These are phyloP conservation scores for Porcisia hertigi DNA, from an alignment of 208 protist species.

Conservation along the genomic window DNA sequence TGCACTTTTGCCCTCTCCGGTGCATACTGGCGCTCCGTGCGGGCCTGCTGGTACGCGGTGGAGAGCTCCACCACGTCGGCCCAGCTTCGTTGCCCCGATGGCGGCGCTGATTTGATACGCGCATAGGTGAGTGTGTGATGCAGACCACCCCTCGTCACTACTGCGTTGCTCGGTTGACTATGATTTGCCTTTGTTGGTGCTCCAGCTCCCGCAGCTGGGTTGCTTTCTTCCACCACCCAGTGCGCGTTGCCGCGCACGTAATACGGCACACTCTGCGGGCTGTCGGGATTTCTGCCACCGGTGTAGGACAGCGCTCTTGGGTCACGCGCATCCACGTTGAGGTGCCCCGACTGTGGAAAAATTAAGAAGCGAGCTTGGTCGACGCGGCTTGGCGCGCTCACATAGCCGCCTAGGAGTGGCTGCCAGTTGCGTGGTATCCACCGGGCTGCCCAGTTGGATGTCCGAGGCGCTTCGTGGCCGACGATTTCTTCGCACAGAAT, in stretches of 20 bases:
- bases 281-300: constrained; percentile 3
- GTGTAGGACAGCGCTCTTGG: neutral
- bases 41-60: constrained; percentile 22
- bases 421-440: constrained; percentile 18
- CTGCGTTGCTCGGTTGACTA: neutral
- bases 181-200: neutral
- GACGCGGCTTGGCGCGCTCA: constrained; percentile 11
- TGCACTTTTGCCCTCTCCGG: constrained; percentile 31
- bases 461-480: neutral
- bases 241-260: constrained; percentile 39
- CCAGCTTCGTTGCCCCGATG: constrained; percentile 4
- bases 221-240: constrained; percentile 26
- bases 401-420: constrained; percentile 50
- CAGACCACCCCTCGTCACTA: neutral
- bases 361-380: constrained; percentile 45
- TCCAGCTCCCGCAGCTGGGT: constrained; percentile 9
- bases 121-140: constrained; percentile 16
- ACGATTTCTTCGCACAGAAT: constrained; percentile 17
- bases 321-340: constrained; percentile 8
- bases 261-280: constrained; percentile 35
- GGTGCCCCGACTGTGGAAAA: constrained; percentile 52
- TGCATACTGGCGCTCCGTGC: constrained; percentile 32
- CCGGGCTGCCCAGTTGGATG: constrained; percentile 3
- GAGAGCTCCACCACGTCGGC: constrained; percentile 33
- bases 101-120: neutral